Base-by-base conservation (phyloP, 495 filamentous ascomycete genomes). In the Aspergillus haitiensis region DNA sequence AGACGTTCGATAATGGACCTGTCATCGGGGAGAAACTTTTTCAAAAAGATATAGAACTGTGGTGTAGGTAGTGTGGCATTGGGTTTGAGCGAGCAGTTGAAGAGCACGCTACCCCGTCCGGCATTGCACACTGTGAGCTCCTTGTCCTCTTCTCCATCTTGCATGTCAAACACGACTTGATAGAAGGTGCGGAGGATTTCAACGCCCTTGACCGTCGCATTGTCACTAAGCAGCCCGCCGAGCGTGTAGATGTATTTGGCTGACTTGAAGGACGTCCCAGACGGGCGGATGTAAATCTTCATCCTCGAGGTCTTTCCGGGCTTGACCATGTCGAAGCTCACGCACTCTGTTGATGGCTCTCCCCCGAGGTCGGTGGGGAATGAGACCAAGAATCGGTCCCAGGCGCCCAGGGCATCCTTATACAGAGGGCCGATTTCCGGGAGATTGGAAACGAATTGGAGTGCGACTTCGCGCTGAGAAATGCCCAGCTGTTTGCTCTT, bases 401-500 rank as follows among this genome's bases (percentile, higher is more conserved):
- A 49, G 5, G 46, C 46, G 16, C 7, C 46, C 13, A 49, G 46
- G 46, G 46, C 46, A 18, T 49, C 46, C n/a, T 49, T 49, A 9
- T 49, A 49, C 46, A 49, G 13, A 18, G 46, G 46, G 16, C 46
- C 46, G 31, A 49, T 18, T 11, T 49, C 46, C 0, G 46, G 5
- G 21, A 49, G 4, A 1, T 18, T 18, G 16, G 46, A 15, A 49
- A 49, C 21, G 4, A 49, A 12, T 49, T 18, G 11, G 31, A 49
- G 11, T 3, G n/a, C 46, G 46, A 49, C 13, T 21, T 49, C 46
- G 4, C 21, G n/a, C 46, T 49, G 46, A 11, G 46, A 6, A 6
- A 49, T 49, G 16, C 46, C 46, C 9, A 49, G 31, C 46, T 49
- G 46, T 32, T 49, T 49, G 46, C 46, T 49, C 46, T 49, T 49